A percentile compares a stretch with the other conserved stretches of the same genome.
Conservation (phyloP, 768 basidiomycete species). For the Naganishia friedmannii region DNA sequence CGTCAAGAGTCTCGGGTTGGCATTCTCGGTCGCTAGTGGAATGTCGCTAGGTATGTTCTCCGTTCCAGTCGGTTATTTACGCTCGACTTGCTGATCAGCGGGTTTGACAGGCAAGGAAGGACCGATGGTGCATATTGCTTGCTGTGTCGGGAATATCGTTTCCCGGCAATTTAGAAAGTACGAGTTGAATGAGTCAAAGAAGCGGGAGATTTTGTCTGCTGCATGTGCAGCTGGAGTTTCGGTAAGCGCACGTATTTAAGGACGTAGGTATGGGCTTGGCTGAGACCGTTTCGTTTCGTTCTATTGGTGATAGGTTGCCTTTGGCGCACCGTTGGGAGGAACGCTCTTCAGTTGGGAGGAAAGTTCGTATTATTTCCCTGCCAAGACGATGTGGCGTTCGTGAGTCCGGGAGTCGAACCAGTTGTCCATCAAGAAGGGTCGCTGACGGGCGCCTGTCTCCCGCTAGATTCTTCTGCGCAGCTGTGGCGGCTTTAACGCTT, state of each 20-base stretch:
- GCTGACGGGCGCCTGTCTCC: slow-evolving; percentile 5
- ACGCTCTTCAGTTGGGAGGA: slow-evolving; percentile 70
- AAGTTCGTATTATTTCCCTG: slow-evolving; percentile 84
- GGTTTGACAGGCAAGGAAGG: slow-evolving; percentile 69
- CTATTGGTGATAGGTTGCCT: no score
- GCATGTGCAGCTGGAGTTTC: slow-evolving; percentile 97
- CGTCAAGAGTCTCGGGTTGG: slow-evolving; percentile 83
- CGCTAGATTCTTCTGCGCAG: slow-evolving; percentile 78
- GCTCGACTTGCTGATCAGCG: slow-evolving; percentile 9
- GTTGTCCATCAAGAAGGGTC: neutral
- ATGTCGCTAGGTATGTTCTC: slow-evolving; percentile 66
- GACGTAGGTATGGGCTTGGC: neutral
- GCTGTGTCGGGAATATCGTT: slow-evolving; percentile 88
- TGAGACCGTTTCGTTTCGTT: no score
- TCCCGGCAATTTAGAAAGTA: slow-evolving; percentile 83
- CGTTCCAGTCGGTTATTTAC: neutral
- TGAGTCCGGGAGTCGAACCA: slow-evolving; percentile 44
- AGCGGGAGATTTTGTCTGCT: slow-evolving; percentile 90
- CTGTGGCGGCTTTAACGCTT: slow-evolving; percentile 76
- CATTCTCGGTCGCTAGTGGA: slow-evolving; percentile 87
- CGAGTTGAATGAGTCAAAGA: slow-evolving; percentile 92
- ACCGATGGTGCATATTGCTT: slow-evolving; percentile 88
- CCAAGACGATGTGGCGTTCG: slow-evolving; percentile 94
- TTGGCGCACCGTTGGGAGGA: slow-evolving; percentile 84
- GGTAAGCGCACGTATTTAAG: slow-evolving; percentile 22